Evolutionary conservation across 148 eudicot species (phyloP).

Genomic region (Vaccinium macrocarpon): DNA sequence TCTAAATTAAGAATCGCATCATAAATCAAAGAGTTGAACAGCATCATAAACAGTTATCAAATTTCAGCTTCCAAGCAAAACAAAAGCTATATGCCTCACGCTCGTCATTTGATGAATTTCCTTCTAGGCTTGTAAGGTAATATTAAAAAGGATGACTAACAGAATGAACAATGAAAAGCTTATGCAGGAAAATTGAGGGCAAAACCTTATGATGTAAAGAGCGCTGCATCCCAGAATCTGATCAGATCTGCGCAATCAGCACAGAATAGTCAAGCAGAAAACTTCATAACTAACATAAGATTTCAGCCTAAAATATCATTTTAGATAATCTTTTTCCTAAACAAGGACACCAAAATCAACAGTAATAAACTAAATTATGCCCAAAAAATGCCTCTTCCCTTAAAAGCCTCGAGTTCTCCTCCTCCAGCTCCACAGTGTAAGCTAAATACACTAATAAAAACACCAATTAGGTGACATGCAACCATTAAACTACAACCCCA

Average conservation of each 20-base stretch:
- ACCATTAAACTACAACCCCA: too few relatives aligned
- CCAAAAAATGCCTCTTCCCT: slow-evolving; percentile 19
- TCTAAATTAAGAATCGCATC: neutral
- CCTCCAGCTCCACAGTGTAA: too few relatives aligned
- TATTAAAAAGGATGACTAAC: neutral
- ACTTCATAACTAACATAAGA: neutral
- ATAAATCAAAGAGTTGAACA: slow-evolving; percentile 6
- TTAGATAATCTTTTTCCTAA: too few relatives aligned
- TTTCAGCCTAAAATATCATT: neutral
- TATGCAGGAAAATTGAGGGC: neutral
- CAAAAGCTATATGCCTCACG: neutral
- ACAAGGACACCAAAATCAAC: neutral
- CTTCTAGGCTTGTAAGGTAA: neutral
- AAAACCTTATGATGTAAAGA: neutral
- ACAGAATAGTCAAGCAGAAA: neutral
- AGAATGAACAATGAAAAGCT: neutral
- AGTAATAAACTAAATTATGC: neutral
- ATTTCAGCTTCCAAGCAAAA: neutral
- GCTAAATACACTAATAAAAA: too few relatives aligned
- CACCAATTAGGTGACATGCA: too few relatives aligned
- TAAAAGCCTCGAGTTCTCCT: slow-evolving; percentile 22
- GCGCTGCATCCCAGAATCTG: neutral
- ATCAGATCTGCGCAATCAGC: neutral
- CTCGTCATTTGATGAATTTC: neutral
- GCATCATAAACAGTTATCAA: neutral